Evolutionary conservation across 1,284 basidiomycete genomes (phyloP), one percentile per base, ranked within the genome.

Genomic region (Puccinia polysora): DNA sequence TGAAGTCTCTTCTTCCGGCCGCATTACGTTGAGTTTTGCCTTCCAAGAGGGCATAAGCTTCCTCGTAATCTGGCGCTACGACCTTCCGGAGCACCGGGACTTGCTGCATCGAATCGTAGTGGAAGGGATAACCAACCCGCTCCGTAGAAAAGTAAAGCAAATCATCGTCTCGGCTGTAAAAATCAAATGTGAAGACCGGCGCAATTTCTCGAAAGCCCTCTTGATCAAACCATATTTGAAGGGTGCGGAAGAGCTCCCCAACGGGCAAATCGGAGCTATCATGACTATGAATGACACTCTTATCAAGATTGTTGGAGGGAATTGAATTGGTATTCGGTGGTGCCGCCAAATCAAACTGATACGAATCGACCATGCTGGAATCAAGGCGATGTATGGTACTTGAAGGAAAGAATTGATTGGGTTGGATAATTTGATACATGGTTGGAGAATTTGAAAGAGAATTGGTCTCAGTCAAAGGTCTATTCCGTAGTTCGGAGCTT

Each of bases 171-270:
- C 36, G 60, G 50, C 65, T 38, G 40, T 72, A 65, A 30, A 20
- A 36, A 53, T 34, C 38, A 23, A 72, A 72, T 15, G 12, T 64
- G 53, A 72, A 72, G 20, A 72, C 62, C 30, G 70, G 70, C 1
- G 70, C 70, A 6, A 72, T 65, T 25, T 72, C 60, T 20, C 70
- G 59, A 36, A 72, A 72, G 30, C 70, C 70, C 45, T 72, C 70
- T 58, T 72, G 70, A 58, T 72, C 70, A 38, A 72, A 72, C 70
- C 70, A 72, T 56, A 72, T 72, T 50, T 72, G 70, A 28, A 72
- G 53, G 12, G 70, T 72, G 20, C 62, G 70, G 23, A 72, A 72
- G 8, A 72, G 70, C 40, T 72, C 60, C 8, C 70, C 70, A 5
- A 72, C 70, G 2, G 70, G 70, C 28, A 58, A 20, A 28, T 52